These are phyloP conservation scores for Fagopyrum tataricum DNA, from an alignment of 148 eudicot genomes.

Conservation along the genomic window DNA sequence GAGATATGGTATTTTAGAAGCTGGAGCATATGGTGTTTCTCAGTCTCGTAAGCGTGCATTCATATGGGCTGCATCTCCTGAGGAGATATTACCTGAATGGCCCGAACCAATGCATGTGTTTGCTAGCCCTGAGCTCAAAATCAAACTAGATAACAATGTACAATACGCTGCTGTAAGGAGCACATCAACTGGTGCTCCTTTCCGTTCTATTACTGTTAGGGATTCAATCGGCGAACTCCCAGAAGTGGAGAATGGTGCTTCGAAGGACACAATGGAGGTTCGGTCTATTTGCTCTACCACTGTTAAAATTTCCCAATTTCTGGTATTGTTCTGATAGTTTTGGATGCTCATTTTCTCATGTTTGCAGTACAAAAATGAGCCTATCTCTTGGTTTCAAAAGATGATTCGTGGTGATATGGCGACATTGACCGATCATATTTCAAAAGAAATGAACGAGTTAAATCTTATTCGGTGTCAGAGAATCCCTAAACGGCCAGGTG, in stretches of 20 bases:
- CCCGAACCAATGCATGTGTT: conserved; percentile 99
- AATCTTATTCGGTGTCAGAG: conserved; percentile 82
- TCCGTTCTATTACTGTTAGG: conserved; percentile 86
- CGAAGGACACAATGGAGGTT: conserved; percentile 57
- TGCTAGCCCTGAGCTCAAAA: conserved; percentile 72
- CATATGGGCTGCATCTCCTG: conserved; percentile 97
- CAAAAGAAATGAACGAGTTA: conserved; percentile 88
- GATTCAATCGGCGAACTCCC: conserved; percentile 99
- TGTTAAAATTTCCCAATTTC: not conserved
- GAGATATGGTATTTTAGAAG: conserved; percentile 94
- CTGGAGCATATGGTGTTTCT: conserved; percentile 94
- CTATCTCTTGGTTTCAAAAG: conserved; percentile 90
- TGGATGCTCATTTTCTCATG: not conserved
- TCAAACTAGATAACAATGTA: conserved; percentile 33
- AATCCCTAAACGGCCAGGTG: conserved; percentile 83
- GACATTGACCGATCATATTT: conserved; percentile 65
- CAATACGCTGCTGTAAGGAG: conserved; percentile 88
- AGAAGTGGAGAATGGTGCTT: conserved; percentile 80
- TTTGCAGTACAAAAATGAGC: conserved; percentile 66
- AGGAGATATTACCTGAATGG: conserved; percentile 89
- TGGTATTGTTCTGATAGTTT: not conserved
- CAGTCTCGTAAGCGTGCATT: conserved; percentile 96
- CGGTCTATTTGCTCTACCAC: not conserved
- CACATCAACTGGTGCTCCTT: conserved; percentile 84
- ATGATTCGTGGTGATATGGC: conserved; percentile 56